Conservation (phyloP, 495 filamentous ascomycete species). For the Aspergillus sclerotiicarbonarius region DNA sequence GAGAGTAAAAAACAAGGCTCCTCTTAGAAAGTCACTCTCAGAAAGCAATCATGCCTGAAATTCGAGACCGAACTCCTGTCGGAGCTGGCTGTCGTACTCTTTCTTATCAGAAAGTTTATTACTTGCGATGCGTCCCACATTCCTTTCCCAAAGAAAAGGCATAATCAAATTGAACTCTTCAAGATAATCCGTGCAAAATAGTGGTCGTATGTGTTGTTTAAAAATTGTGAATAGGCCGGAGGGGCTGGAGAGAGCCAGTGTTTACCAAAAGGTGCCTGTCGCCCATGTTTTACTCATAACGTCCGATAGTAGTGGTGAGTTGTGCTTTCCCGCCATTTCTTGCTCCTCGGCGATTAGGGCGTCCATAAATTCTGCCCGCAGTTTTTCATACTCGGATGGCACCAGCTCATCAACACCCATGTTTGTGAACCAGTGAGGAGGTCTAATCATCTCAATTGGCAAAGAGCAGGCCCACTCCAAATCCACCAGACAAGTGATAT, state of each 20-base stretch:
- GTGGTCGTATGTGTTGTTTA: constrained; percentile 15
- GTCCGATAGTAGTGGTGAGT: constrained; percentile 10
- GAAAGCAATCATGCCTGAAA: too few species aligned
- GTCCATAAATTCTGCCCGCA: constrained; percentile 18
- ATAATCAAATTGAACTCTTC: constrained; percentile 24
- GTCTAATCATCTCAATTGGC: constrained; percentile 28
- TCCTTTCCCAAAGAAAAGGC: constrained; percentile 20
- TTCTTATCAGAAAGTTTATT: constrained; percentile 20
- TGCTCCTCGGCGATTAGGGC: constrained; percentile 11
- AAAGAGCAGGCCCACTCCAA: constrained; percentile 34
- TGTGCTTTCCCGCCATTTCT: neutral
- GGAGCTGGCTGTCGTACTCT: constrained; percentile 19
- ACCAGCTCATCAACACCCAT: constrained; percentile 24
- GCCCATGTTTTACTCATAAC: constrained; percentile 20
- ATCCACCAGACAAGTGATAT: constrained; percentile 32
- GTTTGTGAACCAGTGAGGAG: constrained; percentile 31
- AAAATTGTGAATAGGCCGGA: constrained; percentile 23
- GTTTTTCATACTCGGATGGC: constrained; percentile 14
- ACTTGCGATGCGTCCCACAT: constrained; percentile 15
- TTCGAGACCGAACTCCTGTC: constrained; percentile 17
- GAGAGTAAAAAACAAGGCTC: too few species aligned
- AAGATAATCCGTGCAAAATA: constrained; percentile 16
- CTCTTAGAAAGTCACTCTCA: too few species aligned
- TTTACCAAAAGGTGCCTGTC: constrained; percentile 25
- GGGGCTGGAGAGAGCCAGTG: constrained; percentile 23